Percentiles rank a stretch among this genome's conserved stretches.
Conservation (phyloP, 805 yeast genomes). For the Ogataea parapolymorpha region DNA sequence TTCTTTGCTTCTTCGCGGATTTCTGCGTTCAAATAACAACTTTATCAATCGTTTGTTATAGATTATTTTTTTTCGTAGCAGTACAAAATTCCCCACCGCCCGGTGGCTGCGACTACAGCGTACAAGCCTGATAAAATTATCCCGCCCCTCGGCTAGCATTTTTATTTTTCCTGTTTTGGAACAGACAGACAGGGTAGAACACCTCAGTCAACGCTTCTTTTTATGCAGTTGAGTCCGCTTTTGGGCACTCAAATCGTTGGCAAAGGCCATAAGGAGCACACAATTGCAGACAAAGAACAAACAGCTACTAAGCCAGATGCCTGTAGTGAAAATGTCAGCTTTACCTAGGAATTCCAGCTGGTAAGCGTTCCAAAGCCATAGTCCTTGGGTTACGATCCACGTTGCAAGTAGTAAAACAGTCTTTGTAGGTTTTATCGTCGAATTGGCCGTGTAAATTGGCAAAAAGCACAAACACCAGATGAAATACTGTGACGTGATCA, state of each 20-base stretch:
- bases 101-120: not conserved
- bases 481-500: slow-evolving; percentile 92
- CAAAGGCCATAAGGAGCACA: slow-evolving; percentile 18
- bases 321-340: slow-evolving; percentile 27
- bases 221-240: not conserved
- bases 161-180: slow-evolving; percentile 5
- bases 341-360: slow-evolving; percentile 75
- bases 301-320: slow-evolving; percentile 26
- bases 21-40: not conserved
- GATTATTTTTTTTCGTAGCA: slow-evolving; percentile 4
- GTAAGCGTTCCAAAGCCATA: slow-evolving; percentile 80
- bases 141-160: slow-evolving; percentile 1
- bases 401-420: slow-evolving; percentile 43
- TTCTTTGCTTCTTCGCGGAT: not conserved
- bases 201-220: slow-evolving; percentile 1
- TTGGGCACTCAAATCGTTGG: slow-evolving; percentile 17
- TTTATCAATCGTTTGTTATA: slow-evolving; percentile 1
- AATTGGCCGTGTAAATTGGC: slow-evolving; percentile 62
- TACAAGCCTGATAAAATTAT: not conserved
- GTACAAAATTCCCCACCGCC: slow-evolving; percentile 4
- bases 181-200: not conserved
- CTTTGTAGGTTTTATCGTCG: slow-evolving; percentile 35
- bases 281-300: slow-evolving; percentile 28
- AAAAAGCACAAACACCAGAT: slow-evolving; percentile 88
- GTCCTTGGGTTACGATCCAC: slow-evolving; percentile 72